Evolutionary conservation across 78 protist species (phyloP).

Genomic region (Dictyostelium citrinum): DNA sequence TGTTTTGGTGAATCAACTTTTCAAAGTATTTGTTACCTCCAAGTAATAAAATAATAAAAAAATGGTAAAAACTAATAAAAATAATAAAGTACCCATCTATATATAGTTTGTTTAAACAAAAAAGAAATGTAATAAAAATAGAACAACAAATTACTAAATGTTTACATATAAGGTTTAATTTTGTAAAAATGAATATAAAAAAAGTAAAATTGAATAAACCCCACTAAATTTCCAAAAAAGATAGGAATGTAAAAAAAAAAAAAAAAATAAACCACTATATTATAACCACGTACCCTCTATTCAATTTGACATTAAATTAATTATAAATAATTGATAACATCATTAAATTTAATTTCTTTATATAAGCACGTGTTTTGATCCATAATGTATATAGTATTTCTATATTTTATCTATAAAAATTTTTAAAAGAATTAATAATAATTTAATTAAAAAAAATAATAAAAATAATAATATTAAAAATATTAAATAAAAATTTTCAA

Average conservation of each 20-base stretch:
- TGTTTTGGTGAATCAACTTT: neutral
- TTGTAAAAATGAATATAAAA: neutral
- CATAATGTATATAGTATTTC: neutral
- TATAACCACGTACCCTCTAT: neutral
- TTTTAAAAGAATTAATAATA: too few relatives aligned
- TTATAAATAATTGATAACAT: neutral
- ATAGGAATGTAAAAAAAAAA: neutral
- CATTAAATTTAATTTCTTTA: neutral
- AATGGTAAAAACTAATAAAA: neutral
- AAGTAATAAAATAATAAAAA: neutral
- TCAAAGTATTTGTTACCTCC: neutral
- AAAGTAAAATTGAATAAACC: neutral
- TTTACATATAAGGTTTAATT: neutral
- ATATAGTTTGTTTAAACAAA: neutral
- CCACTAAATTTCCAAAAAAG: neutral
- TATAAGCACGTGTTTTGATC: neutral
- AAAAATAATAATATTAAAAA: neutral
- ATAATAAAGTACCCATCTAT: neutral
- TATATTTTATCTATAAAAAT: too few relatives aligned
- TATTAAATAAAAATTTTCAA: neutral
- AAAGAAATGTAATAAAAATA: neutral
- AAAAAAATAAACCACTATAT: neutral
- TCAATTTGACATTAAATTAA: neutral
- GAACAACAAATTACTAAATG: neutral
- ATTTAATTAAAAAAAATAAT: neutral